Base-by-base conservation (phyloP, 768 basidiomycete genomes). In the Lepiota brunneoincarnata region DNA sequence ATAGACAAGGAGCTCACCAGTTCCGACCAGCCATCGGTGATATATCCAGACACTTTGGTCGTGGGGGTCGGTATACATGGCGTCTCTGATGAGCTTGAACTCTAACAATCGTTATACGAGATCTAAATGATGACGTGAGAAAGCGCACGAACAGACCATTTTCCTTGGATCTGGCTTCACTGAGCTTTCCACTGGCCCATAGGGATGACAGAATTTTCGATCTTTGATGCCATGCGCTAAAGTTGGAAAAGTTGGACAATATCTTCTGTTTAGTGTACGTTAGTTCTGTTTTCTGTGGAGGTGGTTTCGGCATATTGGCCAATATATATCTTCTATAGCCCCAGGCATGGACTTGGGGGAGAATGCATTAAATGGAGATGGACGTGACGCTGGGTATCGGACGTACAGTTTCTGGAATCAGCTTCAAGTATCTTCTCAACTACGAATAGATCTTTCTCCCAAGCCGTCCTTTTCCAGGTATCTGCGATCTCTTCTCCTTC, bases 31-130 rank as follows among this genome's bases (percentile, higher is more conserved):
- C 94, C 96, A 98, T n/a, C 94, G 83, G 64, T 98, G 97, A 67
- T 98, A 99, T 54, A 99, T 83, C 97, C 97, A 99, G 0, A 91
- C 93, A 56, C 92, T 93, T 68, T 98, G 96, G 68, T 98, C 96
- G 41, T 85, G 83, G 3, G 97, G 97, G 63, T 98, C 95, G 0
- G 95, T 97, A 70, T 94, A 99, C 74, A 98, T 82, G 1, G 96
- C 97, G 63, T 96, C 93, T 61, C 85, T 81, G 12, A 98, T 86
- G 6, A 98, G 77, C 37, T 94, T 92, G 64, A 96, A 93, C 65
- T 99, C 97, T 99, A 64, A 6, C 35, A 47, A 47, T 18, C 7
- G 39, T 39, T 41, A 37, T n/a, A 53, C 28, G 47, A 23, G 20
- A 55, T 34, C 7, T 42, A 21, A 5, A 49, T 12, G 23, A 21